Evolutionary conservation across 2,329 filamentous ascomycete species (phyloP).

Genomic region (Pseudogymnoascus sp.): DNA sequence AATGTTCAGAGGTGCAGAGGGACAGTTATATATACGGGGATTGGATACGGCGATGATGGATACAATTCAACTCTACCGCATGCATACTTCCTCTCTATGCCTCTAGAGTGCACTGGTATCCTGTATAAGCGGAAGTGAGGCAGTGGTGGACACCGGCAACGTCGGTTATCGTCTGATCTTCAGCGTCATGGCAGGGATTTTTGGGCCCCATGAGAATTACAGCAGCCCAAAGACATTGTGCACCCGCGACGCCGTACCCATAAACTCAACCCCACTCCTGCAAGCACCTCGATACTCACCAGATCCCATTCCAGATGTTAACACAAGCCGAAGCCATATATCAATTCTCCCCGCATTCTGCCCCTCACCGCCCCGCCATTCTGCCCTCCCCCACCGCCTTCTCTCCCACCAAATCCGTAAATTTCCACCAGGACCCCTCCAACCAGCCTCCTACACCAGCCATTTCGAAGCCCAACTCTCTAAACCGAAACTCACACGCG

Average conservation of each 20-base stretch:
- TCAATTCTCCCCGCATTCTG: background rate
- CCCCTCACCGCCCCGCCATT: background rate
- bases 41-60: background rate
- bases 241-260: background rate
- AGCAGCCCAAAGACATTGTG: background rate
- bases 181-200: background rate
- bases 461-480: background rate
- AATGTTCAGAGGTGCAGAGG: background rate
- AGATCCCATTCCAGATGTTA: background rate
- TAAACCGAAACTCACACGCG: background rate
- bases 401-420: background rate
- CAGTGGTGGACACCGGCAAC: background rate
- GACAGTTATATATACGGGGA: background rate
- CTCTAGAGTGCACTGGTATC: background rate
- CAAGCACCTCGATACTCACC: background rate
- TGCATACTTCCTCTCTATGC: background rate
- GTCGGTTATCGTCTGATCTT: background rate
- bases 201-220: background rate
- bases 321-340: background rate
- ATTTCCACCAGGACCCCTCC: constrained; percentile 4
- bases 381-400: background rate
- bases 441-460: background rate
- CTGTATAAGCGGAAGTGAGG: background rate
- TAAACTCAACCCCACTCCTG: background rate
- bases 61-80: background rate